Base-by-base conservation (phyloP, 257 asterid genomes). In the Jasminum sambac region DNA sequence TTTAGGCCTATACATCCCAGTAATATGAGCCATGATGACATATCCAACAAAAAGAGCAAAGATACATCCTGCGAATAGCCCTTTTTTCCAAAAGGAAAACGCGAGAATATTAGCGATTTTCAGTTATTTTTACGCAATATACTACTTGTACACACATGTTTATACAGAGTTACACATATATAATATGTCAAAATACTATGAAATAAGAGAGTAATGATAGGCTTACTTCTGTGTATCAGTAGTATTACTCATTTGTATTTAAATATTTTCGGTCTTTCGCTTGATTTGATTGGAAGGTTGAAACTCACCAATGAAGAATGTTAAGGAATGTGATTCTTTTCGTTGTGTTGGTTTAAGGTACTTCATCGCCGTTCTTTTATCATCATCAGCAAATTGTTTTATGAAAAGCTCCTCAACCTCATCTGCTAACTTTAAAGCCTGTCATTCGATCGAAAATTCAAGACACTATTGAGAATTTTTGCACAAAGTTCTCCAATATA, bases 391-490 rank as follows among this genome's bases (percentile, higher is more conserved):
- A 86, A 90, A 93, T 63, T 93, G 83, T 80, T 84, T 79, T 58
- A 86, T 77, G 63, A 93, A 90, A 73, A 86, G 83, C 57, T 86
- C 95, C 84, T 93, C 98, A 70, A 93, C 95, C 52, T 89, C 96
- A 77, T 89, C 98, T 72, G 94, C 86, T 75, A 93, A 80, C 77
- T 86, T 90, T 68, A 90, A 13, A 67, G 71, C 88, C 98, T 95
- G 89, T 70, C 50, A 72, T 11, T 74, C 52, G 7, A 58, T 16
- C 43, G 52, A 71, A 64, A 44, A 17, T 50, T 70, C 6, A 52
- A 72, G 5, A 71, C 13, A 5, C 44, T 69, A 39, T 58, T 44
- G 58, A 71, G 38, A 68, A 24, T 1, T 2, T 50, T 50, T 10
- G 12, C 26, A 50, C 12, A 23, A 55, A 55, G 11, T 24, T 59